Evolutionary conservation across 1,139 yeast species (phyloP).

Genomic region (Yamadazyma spencermartinsiae): DNA sequence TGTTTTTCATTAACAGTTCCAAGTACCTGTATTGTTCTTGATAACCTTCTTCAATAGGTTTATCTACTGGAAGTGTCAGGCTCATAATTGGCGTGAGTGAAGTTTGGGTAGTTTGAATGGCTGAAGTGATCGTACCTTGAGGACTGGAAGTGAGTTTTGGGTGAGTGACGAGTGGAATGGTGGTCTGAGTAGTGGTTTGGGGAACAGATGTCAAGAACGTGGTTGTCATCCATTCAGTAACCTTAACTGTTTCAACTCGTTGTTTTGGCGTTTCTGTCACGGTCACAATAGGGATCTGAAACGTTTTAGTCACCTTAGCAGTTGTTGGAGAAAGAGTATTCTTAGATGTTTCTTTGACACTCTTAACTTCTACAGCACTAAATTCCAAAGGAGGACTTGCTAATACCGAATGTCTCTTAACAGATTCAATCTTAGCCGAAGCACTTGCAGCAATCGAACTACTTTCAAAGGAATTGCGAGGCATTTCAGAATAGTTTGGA

Average conservation of each 20-base stretch:
- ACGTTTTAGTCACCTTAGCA: conserved; percentile 1
- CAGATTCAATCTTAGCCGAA: too few species aligned
- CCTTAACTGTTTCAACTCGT: conserved; percentile 5
- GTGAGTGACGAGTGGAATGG: background rate
- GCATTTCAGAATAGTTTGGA: too few species aligned
- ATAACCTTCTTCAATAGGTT: background rate
- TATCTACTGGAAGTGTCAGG: too few species aligned
- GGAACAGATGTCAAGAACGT: too few species aligned
- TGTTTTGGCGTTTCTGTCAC: conserved; percentile 7
- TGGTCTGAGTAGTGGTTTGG: background rate
- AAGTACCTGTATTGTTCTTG: background rate
- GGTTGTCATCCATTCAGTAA: conserved; percentile 6
- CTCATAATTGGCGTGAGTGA: too few species aligned
- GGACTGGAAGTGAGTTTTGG: too few species aligned
- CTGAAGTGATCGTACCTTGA: background rate
- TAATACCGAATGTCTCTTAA: too few species aligned
- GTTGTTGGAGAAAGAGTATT: background rate
- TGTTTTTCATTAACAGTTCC: conserved; percentile 2
- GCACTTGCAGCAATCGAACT: too few species aligned
- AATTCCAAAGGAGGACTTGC: too few species aligned
- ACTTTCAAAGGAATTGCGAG: too few species aligned
- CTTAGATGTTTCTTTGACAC: background rate
- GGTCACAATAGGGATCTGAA: conserved; percentile 9
- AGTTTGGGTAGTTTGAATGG: too few species aligned
- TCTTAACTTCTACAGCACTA: background rate